Conservation (phyloP, 202 grass and related monocot species). For the Carex sylvatica region DNA sequence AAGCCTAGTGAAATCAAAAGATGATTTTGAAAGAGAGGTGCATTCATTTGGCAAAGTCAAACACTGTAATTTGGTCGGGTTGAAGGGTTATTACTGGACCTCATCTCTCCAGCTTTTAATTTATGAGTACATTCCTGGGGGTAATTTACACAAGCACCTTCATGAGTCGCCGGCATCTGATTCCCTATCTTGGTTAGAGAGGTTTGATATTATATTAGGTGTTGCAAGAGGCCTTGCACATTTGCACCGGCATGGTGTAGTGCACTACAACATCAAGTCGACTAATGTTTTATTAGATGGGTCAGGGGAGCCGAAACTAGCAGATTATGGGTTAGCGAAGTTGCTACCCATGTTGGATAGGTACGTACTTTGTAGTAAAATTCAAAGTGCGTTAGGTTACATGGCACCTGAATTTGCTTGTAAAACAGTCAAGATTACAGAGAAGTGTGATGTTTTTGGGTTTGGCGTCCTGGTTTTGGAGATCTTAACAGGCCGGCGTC, state of each 20-base stretch:
- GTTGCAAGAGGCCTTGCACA: slow-evolving; percentile 66
- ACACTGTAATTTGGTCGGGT: slow-evolving; percentile 68
- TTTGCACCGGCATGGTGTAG: slow-evolving; percentile 68
- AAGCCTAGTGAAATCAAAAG: slow-evolving; percentile 80
- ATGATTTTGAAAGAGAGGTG: slow-evolving; percentile 88
- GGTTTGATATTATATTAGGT: slow-evolving; percentile 84
- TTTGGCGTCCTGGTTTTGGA: slow-evolving; percentile 78
- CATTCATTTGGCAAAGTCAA: slow-evolving; percentile 65
- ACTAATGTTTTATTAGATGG: slow-evolving; percentile 79
- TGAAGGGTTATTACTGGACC: slow-evolving; percentile 96
- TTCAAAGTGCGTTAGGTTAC: slow-evolving; percentile 93
- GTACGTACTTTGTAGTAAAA: slow-evolving; percentile 87
- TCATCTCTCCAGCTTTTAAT: slow-evolving; percentile 88
- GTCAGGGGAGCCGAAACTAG: slow-evolving; percentile 65
- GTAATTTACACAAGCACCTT: slow-evolving; percentile 73
- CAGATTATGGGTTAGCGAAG: slow-evolving; percentile 82
- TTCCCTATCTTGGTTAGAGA: slow-evolving; percentile 79
- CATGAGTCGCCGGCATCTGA: slow-evolving; percentile 54
- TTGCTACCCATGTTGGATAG: slow-evolving; percentile 83
- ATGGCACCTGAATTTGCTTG: slow-evolving; percentile 95
- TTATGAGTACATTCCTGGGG: slow-evolving; percentile 76
- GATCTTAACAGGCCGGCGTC: slow-evolving; percentile 63
- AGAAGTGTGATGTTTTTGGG: slow-evolving; percentile 89
- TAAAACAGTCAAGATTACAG: slow-evolving; percentile 86
- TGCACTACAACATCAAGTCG: slow-evolving; percentile 94